Percentiles rank a stretch among this genome's conserved stretches.
phyloP scores from a whole-genome alignment of 2,329 filamentous ascomycete genomes.

The Fusarium brevicatenulatum region DNA sequence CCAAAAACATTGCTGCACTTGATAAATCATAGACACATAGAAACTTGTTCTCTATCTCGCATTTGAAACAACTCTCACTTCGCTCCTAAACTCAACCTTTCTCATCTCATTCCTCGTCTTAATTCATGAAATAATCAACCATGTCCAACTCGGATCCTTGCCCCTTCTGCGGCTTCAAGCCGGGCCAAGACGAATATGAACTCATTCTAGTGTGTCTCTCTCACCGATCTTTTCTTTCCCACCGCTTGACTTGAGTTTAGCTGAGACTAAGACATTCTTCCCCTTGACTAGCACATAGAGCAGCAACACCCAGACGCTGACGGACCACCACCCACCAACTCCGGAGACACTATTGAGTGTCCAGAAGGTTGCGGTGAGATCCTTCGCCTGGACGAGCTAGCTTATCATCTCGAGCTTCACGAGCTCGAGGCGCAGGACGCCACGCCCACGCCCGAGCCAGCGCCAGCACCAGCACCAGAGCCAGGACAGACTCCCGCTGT shows the following conservation, averaged over 20 bases:
- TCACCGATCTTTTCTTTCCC: neutral
- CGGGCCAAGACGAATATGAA: conserved; percentile 46
- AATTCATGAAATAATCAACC: neutral
- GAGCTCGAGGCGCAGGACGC: conserved; percentile 39
- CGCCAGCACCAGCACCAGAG: conserved; percentile 18
- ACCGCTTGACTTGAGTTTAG: neutral
- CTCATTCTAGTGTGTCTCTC: conserved; percentile 48
- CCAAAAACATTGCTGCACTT: neutral
- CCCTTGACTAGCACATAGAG: conserved; percentile 44
- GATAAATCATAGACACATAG: neutral
- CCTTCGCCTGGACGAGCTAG: conserved; percentile 38
- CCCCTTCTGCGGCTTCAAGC: conserved; percentile 52
- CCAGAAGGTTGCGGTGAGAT: conserved; percentile 65
- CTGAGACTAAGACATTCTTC: conserved; percentile 24
- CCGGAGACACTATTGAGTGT: conserved; percentile 28
- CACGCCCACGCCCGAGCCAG: conserved; percentile 23
- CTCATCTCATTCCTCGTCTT: neutral
- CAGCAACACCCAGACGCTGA: conserved; percentile 41
- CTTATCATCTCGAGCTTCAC: conserved; percentile 42
- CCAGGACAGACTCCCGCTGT: conserved; percentile 10
- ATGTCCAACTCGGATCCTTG: conserved; percentile 37
- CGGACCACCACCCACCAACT: conserved; percentile 17
- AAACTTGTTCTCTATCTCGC: neutral
- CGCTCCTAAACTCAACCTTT: neutral
- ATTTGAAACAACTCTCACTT: neutral